Conservation (phyloP, 805 yeast genomes). For the Candida alai region DNA sequence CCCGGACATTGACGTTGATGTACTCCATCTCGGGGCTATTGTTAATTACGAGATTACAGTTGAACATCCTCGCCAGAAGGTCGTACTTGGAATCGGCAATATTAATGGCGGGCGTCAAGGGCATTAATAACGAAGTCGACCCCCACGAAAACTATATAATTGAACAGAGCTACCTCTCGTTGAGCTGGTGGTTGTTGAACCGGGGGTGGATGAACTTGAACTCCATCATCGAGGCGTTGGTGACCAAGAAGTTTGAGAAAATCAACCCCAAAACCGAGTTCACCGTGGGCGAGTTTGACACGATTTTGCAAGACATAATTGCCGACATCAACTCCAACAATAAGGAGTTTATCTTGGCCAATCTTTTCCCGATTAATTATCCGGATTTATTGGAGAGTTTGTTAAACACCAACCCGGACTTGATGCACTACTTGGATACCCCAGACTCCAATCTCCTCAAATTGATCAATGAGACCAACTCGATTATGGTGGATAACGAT, state of each 20-base stretch:
- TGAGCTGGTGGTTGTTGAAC: conserved; percentile 92
- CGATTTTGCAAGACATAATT: conserved; percentile 18
- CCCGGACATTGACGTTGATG: conserved; percentile 67
- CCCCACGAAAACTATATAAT: conserved; percentile 46
- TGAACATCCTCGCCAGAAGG: conserved; percentile 83
- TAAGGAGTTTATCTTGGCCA: conserved; percentile 14
- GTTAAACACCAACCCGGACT: conserved; percentile 43
- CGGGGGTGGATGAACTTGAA: conserved; percentile 71
- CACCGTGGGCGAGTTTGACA: conserved; percentile 55
- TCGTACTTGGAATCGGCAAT: conserved; percentile 80
- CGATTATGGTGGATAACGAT: conserved; percentile 29
- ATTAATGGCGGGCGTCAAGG: conserved; percentile 54
- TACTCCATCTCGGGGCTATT: conserved; percentile 67
- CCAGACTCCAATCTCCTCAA: conserved; percentile 34
- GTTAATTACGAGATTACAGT: conserved; percentile 78
- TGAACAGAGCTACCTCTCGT: conserved; percentile 79
- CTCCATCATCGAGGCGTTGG: conserved; percentile 50
- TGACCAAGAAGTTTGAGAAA: conserved; percentile 55
- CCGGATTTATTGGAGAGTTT: conserved; percentile 44
- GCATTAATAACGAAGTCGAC: conserved; percentile 10
- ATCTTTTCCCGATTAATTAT: conserved; percentile 35
- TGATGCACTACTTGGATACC: conserved; percentile 33
- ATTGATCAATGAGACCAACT: conserved; percentile 44
- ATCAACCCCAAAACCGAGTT: conserved; percentile 74
- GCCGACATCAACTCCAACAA: conserved; percentile 17